phyloP scores from a whole-genome alignment of 139 green algal species.

The Volvox reticuliferus region DNA sequence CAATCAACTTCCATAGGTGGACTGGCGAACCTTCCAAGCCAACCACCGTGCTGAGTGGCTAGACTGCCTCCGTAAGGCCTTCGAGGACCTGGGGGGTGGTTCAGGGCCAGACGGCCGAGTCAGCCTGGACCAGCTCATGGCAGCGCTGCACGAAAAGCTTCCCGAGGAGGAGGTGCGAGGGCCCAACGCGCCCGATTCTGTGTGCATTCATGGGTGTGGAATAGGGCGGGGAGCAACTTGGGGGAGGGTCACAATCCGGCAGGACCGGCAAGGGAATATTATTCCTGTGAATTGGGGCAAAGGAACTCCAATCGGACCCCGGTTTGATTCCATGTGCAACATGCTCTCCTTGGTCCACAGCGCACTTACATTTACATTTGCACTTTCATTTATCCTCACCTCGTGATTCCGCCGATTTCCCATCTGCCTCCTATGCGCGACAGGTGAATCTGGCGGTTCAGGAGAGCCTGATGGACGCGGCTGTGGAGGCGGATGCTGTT shows the following conservation, averaged over 20 bases:
- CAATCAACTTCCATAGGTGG: conserved; percentile 6
- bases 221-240: no score
- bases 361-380: not conserved
- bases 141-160: conserved; percentile 76
- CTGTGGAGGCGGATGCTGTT: conserved; percentile 73
- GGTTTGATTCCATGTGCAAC: no score
- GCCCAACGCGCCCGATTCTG: not conserved
- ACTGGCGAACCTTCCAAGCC: conserved; percentile 67
- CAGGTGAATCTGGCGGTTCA: conserved; percentile 82
- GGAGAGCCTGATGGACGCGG: conserved; percentile 82
- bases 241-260: no score
- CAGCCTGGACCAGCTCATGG: conserved; percentile 66
- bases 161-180: conserved; percentile 82
- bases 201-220: no score
- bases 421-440: not conserved
- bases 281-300: no score
- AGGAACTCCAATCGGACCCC: no score
- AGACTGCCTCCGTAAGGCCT: conserved; percentile 72
- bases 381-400: not conserved
- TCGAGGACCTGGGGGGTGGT: conserved; percentile 76
- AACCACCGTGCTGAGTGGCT: conserved; percentile 85
- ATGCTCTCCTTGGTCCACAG: no score
- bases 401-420: not conserved
- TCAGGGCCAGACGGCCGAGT: conserved; percentile 61
- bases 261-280: no score